phyloP scores from a whole-genome alignment of 345 rosid species.

The Chamaenerion angustifolium region DNA sequence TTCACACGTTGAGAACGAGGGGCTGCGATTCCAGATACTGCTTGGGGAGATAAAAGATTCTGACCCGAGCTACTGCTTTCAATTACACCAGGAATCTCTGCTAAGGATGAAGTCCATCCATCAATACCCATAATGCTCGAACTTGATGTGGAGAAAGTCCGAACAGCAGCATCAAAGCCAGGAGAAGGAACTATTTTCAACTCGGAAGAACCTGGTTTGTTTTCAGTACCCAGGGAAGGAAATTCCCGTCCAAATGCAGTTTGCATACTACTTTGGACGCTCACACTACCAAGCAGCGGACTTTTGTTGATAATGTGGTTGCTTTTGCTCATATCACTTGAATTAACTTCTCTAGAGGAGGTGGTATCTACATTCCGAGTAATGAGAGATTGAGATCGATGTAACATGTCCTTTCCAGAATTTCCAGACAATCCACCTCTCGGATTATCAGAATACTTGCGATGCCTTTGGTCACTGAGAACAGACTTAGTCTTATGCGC shows the following conservation, averaged over 20 bases:
- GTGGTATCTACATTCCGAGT: constrained; percentile 29
- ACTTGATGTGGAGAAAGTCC: constrained; percentile 33
- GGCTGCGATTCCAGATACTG: constrained; percentile 15
- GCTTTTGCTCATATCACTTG: constrained; percentile 22
- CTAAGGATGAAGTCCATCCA: constrained; percentile 65
- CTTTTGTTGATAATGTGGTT: constrained; percentile 20
- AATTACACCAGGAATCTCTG: constrained; percentile 36
- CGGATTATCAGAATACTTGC: constrained; percentile 25
- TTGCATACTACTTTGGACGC: constrained; percentile 17
- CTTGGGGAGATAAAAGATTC: no score
- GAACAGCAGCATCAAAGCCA: constrained; percentile 29
- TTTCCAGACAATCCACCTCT: constrained; percentile 19
- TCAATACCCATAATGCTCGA: constrained; percentile 29
- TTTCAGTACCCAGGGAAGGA: constrained; percentile 52
- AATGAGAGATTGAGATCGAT: constrained; percentile 38
- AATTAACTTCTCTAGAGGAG: constrained; percentile 21
- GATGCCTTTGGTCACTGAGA: constrained; percentile 30
- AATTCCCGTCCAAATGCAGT: constrained; percentile 49
- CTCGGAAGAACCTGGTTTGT: constrained; percentile 29
- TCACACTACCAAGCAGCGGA: constrained; percentile 14
- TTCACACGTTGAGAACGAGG: constrained; percentile 16
- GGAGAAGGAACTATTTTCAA: constrained; percentile 52
- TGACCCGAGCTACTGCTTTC: constrained; percentile 19
- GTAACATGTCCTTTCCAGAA: constrained; percentile 40
- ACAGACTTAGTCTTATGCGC: constrained; percentile 30